These are phyloP conservation scores for Zygoascus hellenicus DNA, from an alignment of 1,139 yeast genomes.

Conservation along the genomic window DNA sequence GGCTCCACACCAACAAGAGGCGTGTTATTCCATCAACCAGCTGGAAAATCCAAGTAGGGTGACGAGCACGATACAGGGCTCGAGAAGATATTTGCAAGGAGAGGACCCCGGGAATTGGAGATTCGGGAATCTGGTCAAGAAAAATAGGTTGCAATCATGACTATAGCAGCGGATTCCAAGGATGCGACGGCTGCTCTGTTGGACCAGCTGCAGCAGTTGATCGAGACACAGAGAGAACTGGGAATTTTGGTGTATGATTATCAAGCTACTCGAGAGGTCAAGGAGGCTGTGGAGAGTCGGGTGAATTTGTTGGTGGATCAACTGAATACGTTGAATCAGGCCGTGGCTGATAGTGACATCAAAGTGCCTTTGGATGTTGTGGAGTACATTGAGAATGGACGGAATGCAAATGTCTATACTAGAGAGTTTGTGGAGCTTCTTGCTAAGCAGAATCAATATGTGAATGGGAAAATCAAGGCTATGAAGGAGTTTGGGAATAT, in stretches of 20 bases:
- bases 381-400: constrained; percentile 78
- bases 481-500: constrained; percentile 45
- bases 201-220: constrained; percentile 53
- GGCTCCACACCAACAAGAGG: no score
- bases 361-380: constrained; percentile 32
- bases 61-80: no score
- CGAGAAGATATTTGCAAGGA: no score
- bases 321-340: constrained; percentile 17
- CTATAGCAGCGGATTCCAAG: background rate
- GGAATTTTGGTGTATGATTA: constrained; percentile 92
- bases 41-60: no score
- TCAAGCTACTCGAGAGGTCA: constrained; percentile 71
- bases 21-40: no score
- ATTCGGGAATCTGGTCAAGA: no score
- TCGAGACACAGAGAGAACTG: constrained; percentile 82
- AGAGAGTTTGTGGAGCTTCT: constrained; percentile 93
- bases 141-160: no score
- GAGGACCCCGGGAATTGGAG: no score
- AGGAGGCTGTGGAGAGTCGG: constrained; percentile 45
- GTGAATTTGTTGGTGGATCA: constrained; percentile 23
- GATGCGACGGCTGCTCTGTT: constrained; percentile 4
- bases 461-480: constrained; percentile 65
- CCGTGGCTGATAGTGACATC: constrained; percentile 10
- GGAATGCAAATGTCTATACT: constrained; percentile 95
- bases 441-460: constrained; percentile 77